Conservation (phyloP, 345 rosid genomes). For the Aethionema arabicum region DNA sequence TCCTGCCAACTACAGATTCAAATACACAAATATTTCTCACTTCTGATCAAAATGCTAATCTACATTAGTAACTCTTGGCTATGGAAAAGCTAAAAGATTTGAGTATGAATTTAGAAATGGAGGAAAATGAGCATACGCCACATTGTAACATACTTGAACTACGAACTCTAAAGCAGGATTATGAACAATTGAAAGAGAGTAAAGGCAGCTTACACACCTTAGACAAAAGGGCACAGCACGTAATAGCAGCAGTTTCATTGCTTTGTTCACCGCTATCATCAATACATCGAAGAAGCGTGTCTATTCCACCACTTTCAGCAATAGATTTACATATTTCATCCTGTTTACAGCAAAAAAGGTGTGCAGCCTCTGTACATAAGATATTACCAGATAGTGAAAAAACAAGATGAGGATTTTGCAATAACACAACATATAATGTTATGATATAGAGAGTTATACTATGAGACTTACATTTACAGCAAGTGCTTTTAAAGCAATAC, state of each 20-base stretch:
- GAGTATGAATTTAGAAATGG: neutral
- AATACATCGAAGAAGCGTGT: slow-evolving; percentile 65
- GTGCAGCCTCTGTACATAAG: slow-evolving; percentile 3
- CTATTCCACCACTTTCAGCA: slow-evolving; percentile 87
- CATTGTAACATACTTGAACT: slow-evolving; percentile 5
- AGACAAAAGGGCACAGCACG: slow-evolving; percentile 74
- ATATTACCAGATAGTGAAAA: slow-evolving; percentile 5
- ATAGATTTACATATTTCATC: slow-evolving; percentile 85
- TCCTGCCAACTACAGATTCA: slow-evolving; percentile 75
- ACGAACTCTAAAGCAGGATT: neutral
- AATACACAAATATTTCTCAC: slow-evolving; percentile 19
- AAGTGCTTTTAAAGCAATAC: slow-evolving; percentile 72
- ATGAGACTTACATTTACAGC: slow-evolving; percentile 76
- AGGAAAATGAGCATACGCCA: slow-evolving; percentile 4
- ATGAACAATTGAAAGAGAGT: slow-evolving; percentile 7
- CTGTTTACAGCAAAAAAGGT: slow-evolving; percentile 38
- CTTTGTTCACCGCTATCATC: slow-evolving; percentile 80
- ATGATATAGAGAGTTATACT: slow-evolving; percentile 9
- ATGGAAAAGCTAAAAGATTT: neutral
- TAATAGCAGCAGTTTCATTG: slow-evolving; percentile 64
- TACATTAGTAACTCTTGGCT: slow-evolving; percentile 2
- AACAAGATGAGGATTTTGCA: neutral
- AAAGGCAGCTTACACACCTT: slow-evolving; percentile 48
- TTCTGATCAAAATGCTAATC: neutral
- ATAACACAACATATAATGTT: slow-evolving; percentile 1